Base-by-base conservation (phyloP, 75 land plant genomes). In the Selaginella tamariscina region DNA sequence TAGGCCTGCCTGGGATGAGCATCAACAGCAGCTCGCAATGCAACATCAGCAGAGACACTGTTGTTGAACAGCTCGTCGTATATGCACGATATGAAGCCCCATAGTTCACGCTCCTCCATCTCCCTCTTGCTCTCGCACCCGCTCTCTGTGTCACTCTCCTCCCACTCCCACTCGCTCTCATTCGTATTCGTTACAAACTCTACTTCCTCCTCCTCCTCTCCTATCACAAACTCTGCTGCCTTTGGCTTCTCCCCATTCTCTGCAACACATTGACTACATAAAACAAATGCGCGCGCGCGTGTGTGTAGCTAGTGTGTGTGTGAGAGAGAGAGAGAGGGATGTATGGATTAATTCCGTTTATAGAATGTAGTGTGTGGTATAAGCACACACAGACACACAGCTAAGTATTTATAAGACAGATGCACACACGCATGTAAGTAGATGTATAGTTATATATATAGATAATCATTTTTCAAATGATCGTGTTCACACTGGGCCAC, bases 141-240 rank as follows among this genome's bases (percentile, higher is more conserved):
- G 11, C 15, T 82, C 68, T 93, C 99, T 22, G 71, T 55, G 24
- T 94, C 99, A 69, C 96, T 91, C 32, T 94, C 99, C 68, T 94
- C 99, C 96, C 96, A 94, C 64, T 88, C 97, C 68, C 95, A 84
- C 33, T 54, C 69, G 31, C 84, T 84, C 65, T 85, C 81, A 13
- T 56, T n/a, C 28, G 77, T 79, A 11, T 49, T 11, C 20, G 20
- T 49, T 8, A 23, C 62, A 26, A 77, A 80, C 13, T n/a, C 59
- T 1, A 76, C 83, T 57, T 79, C 81, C 22, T 65, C 86, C 11
- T 88, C 97, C 26, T 89, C 98, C 26, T 81, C 88, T 15, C 86
- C 91, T 24, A 93, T 86, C 71, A 84, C 90, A 75, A 93, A 89
- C 33, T 78, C 81, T 24, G 88, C 86, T 30, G 82, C 79, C 33